A percentile compares a stretch with the other conserved stretches of the same genome.
Conservation (phyloP, 306 rosid genomes). For the Echinosophora koreensis region DNA sequence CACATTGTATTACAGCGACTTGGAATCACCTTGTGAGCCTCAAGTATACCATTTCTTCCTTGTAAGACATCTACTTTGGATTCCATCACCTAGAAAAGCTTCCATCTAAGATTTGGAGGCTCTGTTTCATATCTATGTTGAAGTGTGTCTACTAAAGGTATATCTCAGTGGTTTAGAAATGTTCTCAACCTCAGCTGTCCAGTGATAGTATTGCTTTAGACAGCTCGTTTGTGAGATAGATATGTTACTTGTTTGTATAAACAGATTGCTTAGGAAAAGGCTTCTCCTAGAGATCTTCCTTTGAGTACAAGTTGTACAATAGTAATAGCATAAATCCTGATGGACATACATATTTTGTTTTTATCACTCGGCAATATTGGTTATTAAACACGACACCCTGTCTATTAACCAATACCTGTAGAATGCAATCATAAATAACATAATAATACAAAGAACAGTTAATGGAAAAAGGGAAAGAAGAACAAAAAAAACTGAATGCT, state of each 20-base stretch:
- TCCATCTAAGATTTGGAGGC: conserved; percentile 1
- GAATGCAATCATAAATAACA: neutral
- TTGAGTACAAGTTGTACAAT: neutral
- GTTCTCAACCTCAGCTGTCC: neutral
- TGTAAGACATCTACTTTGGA: conserved; percentile 50
- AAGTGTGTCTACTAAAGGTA: neutral
- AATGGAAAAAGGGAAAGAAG: neutral
- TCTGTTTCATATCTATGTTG: neutral
- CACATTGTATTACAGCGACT: conserved; percentile 39
- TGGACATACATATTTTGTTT: neutral
- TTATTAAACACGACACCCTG: neutral
- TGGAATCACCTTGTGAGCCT: conserved; percentile 44
- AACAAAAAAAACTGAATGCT: neutral
- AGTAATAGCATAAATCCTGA: neutral
- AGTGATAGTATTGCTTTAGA: neutral
- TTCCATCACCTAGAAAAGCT: conserved; percentile 44
- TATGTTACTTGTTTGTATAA: neutral
- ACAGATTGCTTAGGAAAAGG: neutral
- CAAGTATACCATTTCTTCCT: conserved; percentile 60
- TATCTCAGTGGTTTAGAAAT: neutral
- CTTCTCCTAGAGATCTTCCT: neutral
- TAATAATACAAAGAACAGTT: neutral
- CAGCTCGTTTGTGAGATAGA: neutral
- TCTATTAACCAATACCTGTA: neutral
- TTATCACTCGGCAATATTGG: neutral